Percentiles rank a stretch among this genome's conserved stretches.
These are phyloP conservation scores for Neltuma alba DNA, from an alignment of 306 rosid species.

Conservation along the genomic window DNA sequence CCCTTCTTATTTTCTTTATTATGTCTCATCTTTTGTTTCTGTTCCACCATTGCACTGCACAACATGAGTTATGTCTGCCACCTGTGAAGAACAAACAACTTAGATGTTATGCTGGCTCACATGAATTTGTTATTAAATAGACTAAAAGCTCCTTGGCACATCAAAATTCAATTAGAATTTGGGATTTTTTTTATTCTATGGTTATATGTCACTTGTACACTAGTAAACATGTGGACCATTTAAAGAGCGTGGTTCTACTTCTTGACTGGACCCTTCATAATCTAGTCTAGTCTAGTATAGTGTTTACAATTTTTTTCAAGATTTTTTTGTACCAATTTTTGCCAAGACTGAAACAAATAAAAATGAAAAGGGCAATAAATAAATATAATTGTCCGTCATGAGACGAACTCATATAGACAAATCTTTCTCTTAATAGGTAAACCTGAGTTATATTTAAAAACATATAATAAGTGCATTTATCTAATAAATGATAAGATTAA, in stretches of 20 bases:
- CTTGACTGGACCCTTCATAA: not conserved
- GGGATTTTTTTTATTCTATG: not conserved
- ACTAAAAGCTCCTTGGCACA: constrained; percentile 27
- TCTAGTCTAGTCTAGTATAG: no score
- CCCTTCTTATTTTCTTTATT: no score
- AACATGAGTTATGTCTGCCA: constrained; percentile 94
- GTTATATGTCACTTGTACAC: constrained; percentile 19
- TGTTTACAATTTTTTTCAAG: constrained; percentile 27
- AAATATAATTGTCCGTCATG: not conserved
- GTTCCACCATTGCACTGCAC: no score
- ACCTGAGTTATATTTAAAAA: constrained; percentile 12
- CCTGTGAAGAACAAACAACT: constrained; percentile 47
- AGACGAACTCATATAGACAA: constrained; percentile 24
- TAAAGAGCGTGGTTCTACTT: not conserved
- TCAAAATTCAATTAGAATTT: not conserved
- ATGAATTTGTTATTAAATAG: not conserved
- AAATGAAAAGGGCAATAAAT: not conserved
- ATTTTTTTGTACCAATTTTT: no score
- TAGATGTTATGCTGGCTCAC: not conserved
- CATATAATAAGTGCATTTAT: constrained; percentile 22
- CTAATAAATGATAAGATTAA: constrained; percentile 9
- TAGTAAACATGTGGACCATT: not conserved
- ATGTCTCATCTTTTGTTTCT: no score
- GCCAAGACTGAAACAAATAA: constrained; percentile 16
- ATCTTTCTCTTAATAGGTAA: not conserved